A percentile compares a stretch with the other conserved stretches of the same genome.
These are phyloP conservation scores for Dendrostoma leiphaemia DNA, from an alignment of 2,329 filamentous ascomycete genomes.

Conservation along the genomic window DNA sequence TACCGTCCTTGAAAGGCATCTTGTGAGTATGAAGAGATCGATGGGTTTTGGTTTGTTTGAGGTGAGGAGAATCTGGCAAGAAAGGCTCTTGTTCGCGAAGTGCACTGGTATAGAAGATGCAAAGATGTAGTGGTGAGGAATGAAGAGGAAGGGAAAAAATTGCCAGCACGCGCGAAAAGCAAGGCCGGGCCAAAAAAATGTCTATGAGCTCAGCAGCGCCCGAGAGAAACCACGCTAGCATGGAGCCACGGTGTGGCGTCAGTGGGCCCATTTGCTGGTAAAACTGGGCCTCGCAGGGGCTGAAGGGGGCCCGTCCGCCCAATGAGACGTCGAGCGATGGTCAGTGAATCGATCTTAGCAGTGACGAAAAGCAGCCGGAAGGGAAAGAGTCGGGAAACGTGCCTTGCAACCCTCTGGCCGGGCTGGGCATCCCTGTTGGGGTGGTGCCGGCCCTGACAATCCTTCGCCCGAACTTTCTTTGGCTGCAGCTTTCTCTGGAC, in stretches of 20 bases:
- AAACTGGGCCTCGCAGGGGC: constrained; percentile 8
- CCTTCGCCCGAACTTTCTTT: no score
- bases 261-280: background rate
- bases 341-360: constrained; percentile 11
- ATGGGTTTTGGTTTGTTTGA: constrained; percentile 1
- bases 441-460: no score
- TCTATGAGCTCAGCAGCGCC: constrained; percentile 16
- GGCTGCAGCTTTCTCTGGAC: no score
- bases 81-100: background rate
- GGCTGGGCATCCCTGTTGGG: no score
- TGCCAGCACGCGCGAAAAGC: constrained; percentile 12
- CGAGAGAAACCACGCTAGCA: background rate
- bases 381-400: constrained; percentile 3
- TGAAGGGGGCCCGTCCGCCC: background rate
- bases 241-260: constrained; percentile 13
- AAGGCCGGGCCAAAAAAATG: constrained; percentile 11
- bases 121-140: background rate
- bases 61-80: constrained; percentile 5
- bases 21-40: constrained; percentile 25
- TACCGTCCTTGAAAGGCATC: constrained; percentile 39
- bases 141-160: constrained; percentile 4
- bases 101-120: background rate
- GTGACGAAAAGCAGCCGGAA: constrained; percentile 18
- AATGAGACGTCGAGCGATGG: constrained; percentile 19
- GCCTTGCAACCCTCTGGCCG: no score